These are phyloP conservation scores for Trichomonascus vanleenenianus DNA, from an alignment of 805 yeast genomes.

Conservation along the genomic window DNA sequence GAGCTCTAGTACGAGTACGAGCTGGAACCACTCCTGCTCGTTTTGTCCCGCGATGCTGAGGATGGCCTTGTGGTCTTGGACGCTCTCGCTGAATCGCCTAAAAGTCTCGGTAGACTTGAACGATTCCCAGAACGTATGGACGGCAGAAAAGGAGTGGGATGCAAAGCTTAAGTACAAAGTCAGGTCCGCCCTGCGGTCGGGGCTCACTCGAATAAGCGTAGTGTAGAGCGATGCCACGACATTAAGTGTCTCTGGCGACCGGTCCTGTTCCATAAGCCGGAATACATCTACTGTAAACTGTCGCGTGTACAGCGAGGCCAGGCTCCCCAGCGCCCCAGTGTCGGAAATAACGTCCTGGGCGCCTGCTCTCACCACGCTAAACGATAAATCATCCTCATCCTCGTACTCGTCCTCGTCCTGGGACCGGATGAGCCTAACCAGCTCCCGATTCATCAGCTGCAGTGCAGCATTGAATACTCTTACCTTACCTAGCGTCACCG, in stretches of 20 bases:
- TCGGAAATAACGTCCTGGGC: neutral
- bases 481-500: constrained; percentile 7
- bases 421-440: neutral
- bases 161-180: constrained; percentile 13
- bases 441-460: constrained; percentile 3
- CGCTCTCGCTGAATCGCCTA: constrained; percentile 3
- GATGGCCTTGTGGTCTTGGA: neutral
- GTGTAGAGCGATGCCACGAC: constrained; percentile 17
- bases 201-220: constrained; percentile 12
- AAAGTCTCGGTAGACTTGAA: constrained; percentile 8
- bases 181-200: constrained; percentile 11
- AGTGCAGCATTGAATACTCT: constrained; percentile 7
- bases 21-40: constrained; percentile 20
- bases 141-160: constrained; percentile 10
- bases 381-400: neutral
- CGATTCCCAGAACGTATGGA: constrained; percentile 14
- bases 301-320: neutral
- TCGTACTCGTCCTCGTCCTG: neutral
- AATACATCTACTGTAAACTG: constrained; percentile 4
- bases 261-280: constrained; percentile 1
- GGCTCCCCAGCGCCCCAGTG: neutral
- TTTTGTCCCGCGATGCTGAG: neutral
- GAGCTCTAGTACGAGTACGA: constrained; percentile 50
- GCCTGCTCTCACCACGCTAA: too few species aligned
- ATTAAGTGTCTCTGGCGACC: constrained; percentile 5